A percentile compares a stretch with the other conserved stretches of the same genome.
These are phyloP conservation scores for Inonotus obliquus DNA, from an alignment of 1,284 basidiomycete species.

Conservation along the genomic window DNA sequence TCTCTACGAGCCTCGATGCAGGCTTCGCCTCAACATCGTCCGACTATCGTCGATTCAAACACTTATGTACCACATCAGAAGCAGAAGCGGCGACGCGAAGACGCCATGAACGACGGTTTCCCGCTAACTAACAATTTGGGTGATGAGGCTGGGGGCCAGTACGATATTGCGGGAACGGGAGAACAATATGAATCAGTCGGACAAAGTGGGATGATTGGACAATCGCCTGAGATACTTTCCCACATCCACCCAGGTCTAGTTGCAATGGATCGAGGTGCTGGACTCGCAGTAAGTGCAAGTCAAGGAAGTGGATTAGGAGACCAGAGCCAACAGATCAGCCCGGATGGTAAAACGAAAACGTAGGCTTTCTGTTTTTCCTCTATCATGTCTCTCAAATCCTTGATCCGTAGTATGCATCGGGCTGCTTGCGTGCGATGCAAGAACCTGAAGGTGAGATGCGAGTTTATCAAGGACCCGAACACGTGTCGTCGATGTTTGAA, in stretches of 20 bases:
- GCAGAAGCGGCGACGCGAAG: constrained; percentile 1
- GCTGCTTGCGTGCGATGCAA: constrained; percentile 17
- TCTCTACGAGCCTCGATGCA: background rate
- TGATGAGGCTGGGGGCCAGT: background rate
- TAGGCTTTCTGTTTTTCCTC: background rate
- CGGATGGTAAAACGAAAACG: constrained; percentile 8
- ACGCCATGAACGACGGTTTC: constrained; percentile 1
- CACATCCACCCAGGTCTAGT: background rate
- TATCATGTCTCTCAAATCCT: background rate
- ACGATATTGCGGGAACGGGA: background rate
- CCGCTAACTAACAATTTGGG: background rate
- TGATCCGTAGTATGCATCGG: background rate
- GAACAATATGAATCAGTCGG: background rate
- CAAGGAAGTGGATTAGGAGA: background rate
- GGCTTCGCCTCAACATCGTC: background rate
- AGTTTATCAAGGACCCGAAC: constrained; percentile 17
- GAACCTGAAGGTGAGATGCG: constrained; percentile 18
- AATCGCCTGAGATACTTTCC: constrained; percentile 1
- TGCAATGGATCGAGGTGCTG: background rate
- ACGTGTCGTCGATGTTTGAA: constrained; percentile 17
- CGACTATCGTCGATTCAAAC: background rate
- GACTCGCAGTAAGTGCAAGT: background rate
- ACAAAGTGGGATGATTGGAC: too few relatives aligned
- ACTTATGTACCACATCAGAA: background rate
- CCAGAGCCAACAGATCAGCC: background rate